phyloP scores from a whole-genome alignment of 306 rosid genomes.

The Fagus crenata region DNA sequence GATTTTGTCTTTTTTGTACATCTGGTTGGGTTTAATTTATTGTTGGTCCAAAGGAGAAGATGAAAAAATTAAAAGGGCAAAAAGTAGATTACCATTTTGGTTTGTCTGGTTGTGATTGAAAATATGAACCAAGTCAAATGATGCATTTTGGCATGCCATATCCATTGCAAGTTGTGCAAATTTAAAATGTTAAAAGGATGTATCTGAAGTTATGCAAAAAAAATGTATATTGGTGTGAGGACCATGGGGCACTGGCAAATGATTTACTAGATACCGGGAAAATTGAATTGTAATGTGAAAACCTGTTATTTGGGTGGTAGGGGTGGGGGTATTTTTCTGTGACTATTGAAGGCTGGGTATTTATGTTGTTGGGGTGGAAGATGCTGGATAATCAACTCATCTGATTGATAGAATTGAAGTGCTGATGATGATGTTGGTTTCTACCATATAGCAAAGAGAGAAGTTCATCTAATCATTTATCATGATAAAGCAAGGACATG shows the following conservation, averaged over 20 bases:
- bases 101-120: neutral
- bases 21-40: too few relatives aligned
- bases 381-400: neutral
- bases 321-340: neutral
- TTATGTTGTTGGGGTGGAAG: neutral
- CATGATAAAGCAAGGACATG: too few relatives aligned
- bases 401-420: neutral
- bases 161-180: neutral
- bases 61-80: too few relatives aligned
- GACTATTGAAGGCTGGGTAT: neutral
- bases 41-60: too few relatives aligned
- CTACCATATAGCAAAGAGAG: neutral
- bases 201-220: neutral
- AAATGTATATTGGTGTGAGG: neutral
- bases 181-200: neutral
- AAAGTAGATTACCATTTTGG: too few relatives aligned
- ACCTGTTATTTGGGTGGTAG: neutral
- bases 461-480: neutral
- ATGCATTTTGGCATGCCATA: neutral
- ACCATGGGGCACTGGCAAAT: neutral
- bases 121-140: neutral
- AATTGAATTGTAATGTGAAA: neutral
- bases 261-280: neutral
- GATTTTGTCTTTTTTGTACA: too few relatives aligned
- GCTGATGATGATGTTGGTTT: neutral